Conservation (phyloP, 441 rosid genomes). For the Omphalea diandra region DNA sequence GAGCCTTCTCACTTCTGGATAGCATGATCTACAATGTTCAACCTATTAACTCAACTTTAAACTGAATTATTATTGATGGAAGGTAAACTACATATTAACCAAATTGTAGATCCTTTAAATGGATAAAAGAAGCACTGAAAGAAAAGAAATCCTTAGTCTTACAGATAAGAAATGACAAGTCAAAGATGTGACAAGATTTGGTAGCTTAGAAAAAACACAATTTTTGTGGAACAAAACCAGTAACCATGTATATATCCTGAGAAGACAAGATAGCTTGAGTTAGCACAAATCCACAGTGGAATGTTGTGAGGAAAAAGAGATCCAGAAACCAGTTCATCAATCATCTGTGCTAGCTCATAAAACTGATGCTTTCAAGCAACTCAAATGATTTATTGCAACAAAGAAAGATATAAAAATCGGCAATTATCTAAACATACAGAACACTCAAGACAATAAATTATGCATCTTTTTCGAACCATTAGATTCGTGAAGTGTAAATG, state of each 20-base stretch:
- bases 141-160: not conserved
- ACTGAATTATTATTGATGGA: slow-evolving; percentile 1
- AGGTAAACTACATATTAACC: slow-evolving; percentile 8
- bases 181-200: not conserved
- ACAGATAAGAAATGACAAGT: not conserved
- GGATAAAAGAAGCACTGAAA: not conserved
- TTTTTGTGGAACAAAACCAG: not conserved
- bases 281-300: not conserved
- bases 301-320: not conserved
- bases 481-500: not conserved
- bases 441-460: not conserved
- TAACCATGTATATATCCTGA: not conserved
- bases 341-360: not conserved
- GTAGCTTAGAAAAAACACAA: not conserved
- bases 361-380: not conserved
- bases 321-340: not conserved
- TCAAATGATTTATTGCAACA: not conserved
- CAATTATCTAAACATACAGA: not conserved
- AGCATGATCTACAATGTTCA: not conserved
- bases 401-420: not conserved
- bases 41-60: not conserved
- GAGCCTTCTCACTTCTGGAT: not conserved
- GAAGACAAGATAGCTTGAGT: not conserved
- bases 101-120: slow-evolving; percentile 8
- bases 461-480: slow-evolving; percentile 2